Conservation (phyloP, 768 basidiomycete species). For the Candolleomyces aberdarensis region DNA sequence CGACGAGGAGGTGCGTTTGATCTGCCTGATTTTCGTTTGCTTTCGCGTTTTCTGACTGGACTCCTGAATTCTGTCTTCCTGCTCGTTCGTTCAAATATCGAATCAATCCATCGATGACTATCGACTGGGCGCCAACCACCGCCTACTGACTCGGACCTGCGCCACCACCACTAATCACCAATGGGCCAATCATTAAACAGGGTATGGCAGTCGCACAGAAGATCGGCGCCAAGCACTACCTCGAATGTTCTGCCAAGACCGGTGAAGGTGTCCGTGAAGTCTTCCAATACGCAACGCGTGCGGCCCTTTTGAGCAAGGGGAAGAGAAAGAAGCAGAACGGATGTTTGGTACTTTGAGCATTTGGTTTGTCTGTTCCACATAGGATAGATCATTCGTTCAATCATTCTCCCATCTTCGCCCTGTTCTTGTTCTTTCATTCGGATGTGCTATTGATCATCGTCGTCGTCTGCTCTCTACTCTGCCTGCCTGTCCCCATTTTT, state of each 20-base stretch:
- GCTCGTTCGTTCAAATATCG: background rate
- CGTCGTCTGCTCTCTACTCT: too few species aligned
- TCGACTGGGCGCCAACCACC: too few species aligned
- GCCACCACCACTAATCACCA: background rate
- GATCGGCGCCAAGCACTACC: constrained; percentile 94
- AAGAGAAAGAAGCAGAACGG: constrained; percentile 28
- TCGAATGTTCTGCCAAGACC: constrained; percentile 95
- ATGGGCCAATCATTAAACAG: constrained; percentile 36
- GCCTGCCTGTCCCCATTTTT: too few species aligned
- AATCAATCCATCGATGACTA: too few species aligned
- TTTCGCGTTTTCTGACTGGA: background rate
- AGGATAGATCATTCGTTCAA: too few species aligned
- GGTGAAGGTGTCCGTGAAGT: constrained; percentile 98
- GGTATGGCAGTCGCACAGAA: constrained; percentile 94
- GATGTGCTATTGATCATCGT: too few species aligned
- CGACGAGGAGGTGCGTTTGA: constrained; percentile 66
- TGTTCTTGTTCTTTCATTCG: too few species aligned
- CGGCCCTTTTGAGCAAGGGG: constrained; percentile 72
- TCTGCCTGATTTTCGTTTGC: background rate
- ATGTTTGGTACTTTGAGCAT: background rate
- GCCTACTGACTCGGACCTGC: too few species aligned
- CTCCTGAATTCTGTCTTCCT: background rate
- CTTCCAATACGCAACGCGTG: constrained; percentile 95
- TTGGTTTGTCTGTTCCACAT: too few species aligned
- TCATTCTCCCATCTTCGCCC: too few species aligned